phyloP scores from a whole-genome alignment of 2,329 filamentous ascomycete genomes.

The Aureobasidium sp. region DNA sequence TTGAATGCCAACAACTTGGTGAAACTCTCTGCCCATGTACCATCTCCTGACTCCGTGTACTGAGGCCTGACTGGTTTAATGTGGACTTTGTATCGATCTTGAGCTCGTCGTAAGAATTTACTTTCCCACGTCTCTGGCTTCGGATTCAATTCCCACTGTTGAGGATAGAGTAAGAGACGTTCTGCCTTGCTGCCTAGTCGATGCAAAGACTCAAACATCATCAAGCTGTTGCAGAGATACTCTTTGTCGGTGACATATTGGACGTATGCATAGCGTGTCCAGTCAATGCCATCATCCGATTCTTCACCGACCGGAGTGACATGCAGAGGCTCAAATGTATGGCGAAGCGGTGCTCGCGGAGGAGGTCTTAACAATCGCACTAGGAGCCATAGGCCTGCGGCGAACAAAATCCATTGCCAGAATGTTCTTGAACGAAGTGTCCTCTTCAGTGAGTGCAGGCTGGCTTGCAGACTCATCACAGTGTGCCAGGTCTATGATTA shows the following conservation, averaged over 20 bases:
- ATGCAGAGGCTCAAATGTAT: slow-evolving; percentile 5
- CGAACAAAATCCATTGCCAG: slow-evolving; percentile 13
- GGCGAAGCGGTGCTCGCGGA: background rate
- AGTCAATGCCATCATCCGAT: slow-evolving; percentile 22
- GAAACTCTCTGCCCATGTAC: slow-evolving; percentile 57
- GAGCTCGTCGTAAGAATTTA: slow-evolving; percentile 43
- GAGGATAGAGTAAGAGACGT: slow-evolving; percentile 38
- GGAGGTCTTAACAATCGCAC: slow-evolving; percentile 2
- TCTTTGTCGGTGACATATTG: slow-evolving; percentile 38
- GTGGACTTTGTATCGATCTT: slow-evolving; percentile 42
- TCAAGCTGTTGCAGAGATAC: slow-evolving; percentile 38
- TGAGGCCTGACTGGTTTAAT: slow-evolving; percentile 39
- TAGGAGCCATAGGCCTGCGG: slow-evolving; percentile 3
- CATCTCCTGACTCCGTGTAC: slow-evolving; percentile 28
- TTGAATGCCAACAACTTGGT: slow-evolving; percentile 64
- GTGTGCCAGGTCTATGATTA: background rate
- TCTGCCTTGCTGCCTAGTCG: slow-evolving; percentile 35
- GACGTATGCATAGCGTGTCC: slow-evolving; percentile 37
- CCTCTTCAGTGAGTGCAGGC: background rate
- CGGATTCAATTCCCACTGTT: slow-evolving; percentile 24
- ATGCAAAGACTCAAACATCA: slow-evolving; percentile 38
- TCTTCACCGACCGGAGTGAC: background rate
- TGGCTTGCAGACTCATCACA: slow-evolving; percentile 1
- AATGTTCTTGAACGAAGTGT: slow-evolving; percentile 2
- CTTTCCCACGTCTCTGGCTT: slow-evolving; percentile 20